Base-by-base conservation (phyloP, 169 alveolate genomes). In the Condylostoma magnum region DNA sequence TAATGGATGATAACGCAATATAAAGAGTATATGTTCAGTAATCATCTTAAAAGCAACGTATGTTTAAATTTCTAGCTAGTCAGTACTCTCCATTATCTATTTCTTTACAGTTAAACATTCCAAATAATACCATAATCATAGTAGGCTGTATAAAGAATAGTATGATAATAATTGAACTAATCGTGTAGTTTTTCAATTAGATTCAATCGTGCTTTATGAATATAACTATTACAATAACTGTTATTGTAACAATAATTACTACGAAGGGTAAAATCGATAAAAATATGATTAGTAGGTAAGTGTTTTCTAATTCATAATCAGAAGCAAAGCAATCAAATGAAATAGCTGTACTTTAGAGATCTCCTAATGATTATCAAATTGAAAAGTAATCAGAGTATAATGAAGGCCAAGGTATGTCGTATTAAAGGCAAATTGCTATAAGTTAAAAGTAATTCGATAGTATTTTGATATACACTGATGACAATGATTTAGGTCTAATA, bases 81-180 rank as follows among this genome's bases (percentile, higher is more conserved):
- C 80, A 51, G 18, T n/a, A 30, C 30, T 66, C 80, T 4, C 34
- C 41, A 22, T 54, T 53, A 41, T 74, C 84, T 12, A 80, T 38
- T 18, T 50, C 75, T 3, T 36, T 41, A 51, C 87, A 80, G 31
- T 33, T 38, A 47, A 68, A 80, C 28, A 67, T 52, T 47, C 53
- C 30, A 30, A 80, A 76, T 25, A 74, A 38, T 10, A 31, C 30
- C 28, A 50, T 47, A 6, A 79, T 69, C 22, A 83, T 55, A n/a
- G 28, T 69, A 3, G 90, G 90, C 28, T 79, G 87, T 10, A 83
- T 69, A 12, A 74, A 53, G 38, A 83, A 78, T 38, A 83, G 79
- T 28, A 74, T n/a, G 22, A 83, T 57, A 27, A 75, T 79, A 20
- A 55, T 37, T 0, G 90, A 33, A 31, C 75, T n/a, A 8, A 57